These are phyloP conservation scores for Solanum bukasovii DNA, from an alignment of 257 asterid genomes.

Conservation along the genomic window DNA sequence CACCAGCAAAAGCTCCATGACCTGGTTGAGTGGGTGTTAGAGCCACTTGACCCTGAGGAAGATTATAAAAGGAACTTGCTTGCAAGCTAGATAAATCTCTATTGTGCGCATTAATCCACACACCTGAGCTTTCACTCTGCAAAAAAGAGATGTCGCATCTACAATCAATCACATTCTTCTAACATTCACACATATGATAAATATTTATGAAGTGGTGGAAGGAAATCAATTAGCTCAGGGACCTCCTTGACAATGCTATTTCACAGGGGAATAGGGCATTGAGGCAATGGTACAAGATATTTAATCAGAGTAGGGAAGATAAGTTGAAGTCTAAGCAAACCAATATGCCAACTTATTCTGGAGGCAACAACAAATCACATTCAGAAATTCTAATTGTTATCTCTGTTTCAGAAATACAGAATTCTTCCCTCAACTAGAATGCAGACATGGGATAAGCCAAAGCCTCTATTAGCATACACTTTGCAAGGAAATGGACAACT, in stretches of 20 bases:
- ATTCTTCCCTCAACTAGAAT: not conserved
- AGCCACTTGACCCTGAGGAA: slow-evolving; percentile 80
- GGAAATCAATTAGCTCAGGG: not conserved
- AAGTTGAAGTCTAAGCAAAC: not conserved
- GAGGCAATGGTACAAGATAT: not conserved
- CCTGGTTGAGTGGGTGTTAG: slow-evolving; percentile 66
- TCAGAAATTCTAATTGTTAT: not conserved
- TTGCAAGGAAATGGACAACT: not conserved
- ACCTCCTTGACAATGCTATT: not conserved
- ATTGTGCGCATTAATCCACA: slow-evolving; percentile 58
- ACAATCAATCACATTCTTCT: slow-evolving; percentile 2
- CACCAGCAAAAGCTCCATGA: slow-evolving; percentile 61
- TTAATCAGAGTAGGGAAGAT: not conserved
- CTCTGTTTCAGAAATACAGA: not conserved
- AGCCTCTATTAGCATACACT: not conserved
- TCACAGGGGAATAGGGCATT: not conserved
- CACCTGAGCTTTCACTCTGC: slow-evolving; percentile 80
- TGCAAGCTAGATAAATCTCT: slow-evolving; percentile 67
- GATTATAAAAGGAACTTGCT: slow-evolving; percentile 69
- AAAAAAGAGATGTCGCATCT: not conserved
- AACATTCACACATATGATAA: not conserved
- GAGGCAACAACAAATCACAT: not conserved
- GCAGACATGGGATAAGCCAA: not conserved
- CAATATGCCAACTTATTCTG: not conserved
- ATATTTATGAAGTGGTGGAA: not conserved